Base-by-base conservation (phyloP, 176 grass and related monocot species). In the Alloteropsis semialata region DNA sequence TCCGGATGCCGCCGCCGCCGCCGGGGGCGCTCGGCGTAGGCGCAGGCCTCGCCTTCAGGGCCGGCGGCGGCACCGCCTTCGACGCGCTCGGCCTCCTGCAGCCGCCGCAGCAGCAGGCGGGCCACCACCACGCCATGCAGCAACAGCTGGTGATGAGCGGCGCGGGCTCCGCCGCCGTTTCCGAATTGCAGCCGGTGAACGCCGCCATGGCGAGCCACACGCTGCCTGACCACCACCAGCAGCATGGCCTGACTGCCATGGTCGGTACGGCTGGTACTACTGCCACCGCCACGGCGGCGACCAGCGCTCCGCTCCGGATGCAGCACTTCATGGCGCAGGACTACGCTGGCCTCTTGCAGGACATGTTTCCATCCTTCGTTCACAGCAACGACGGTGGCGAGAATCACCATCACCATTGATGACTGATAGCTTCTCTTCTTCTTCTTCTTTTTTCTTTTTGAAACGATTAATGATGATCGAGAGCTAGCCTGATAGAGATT, bases 271-370 rank as follows among this genome's bases (percentile, higher is more conserved):
- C 74, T 9, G 27, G 28, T 51, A 12, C 21, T 22, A 15, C 42
- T 1, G 15, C 81, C 22, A 22, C 13, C 22, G 43, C 22, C 0
- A 25, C 65, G 1, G 4, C 24, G 4, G 12, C 67, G 2, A 17
- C 22, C 0, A 76, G 39, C 37, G 36, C 78, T 19, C 73, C 80
- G 3, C 78, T 89, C 36, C 70, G 88, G 37, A 88, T 89, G 76
- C 84, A 94, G 87, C 84, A 92, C 81, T 71, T 91, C 75, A 87
- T 90, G 89, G 60, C 60, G 59, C 89, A 75, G 58, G 91, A 96
- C 80, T 92, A 98, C 21, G 78, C 64, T 30, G 93, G 93, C 9
- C 91, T 99, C 41, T 55, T 99, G 64, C 93, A 99, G 83, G 96
- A 99, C 92, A 93, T 96, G 83, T 58, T 94, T 3, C 89, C 96